Evolutionary conservation across 163 green algal species (phyloP), one percentile per base, ranked within the genome.

Genomic region (Scenedesmus sp.): DNA sequence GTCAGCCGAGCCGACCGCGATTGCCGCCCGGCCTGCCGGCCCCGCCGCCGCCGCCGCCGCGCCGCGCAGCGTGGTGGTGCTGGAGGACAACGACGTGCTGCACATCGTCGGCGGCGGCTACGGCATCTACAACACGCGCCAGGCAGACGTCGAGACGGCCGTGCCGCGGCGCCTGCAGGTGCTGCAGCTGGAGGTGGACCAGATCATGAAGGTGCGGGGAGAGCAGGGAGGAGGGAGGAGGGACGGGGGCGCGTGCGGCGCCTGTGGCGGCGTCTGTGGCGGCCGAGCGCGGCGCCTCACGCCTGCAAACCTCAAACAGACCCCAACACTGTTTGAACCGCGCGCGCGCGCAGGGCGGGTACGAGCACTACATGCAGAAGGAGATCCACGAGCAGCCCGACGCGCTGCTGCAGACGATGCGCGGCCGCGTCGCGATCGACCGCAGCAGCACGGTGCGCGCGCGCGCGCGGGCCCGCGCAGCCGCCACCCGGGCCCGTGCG

Each of bases 341-440:
- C 15, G 15, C n/a, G n/a, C n/a, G 39, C 39, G 57, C 50, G 18
- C 74, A 81, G 86, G 86, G 88, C 31, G 88, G 87, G 39, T 99
- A 97, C 85, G 90, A 98, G 29, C 94, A 99, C 85, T 99, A 94
- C 93, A 99, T 99, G 96, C 90, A 95, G 72, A 98, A 98, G 87
- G 94, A 98, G 83, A 97, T 98, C 71, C 91, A 96, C 79, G 95
- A 98, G 87, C 94, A 98, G 88, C 94, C 94, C 4, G 92, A 97
- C 67, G 90, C 83, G 18, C 82, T 98, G n/a, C 36, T 89, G 62
- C 89, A 95, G 65, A 97, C 91, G 22, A 96, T 97, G 93, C 74
- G 90, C 1, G 94, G 94, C 0, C 86, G 94, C 24, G 89, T 97
- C 53, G 70, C 87, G 69, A 85, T 89, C 63, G 60, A 89, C 64